Base-by-base conservation (phyloP, 2,329 filamentous ascomycete species). In the Boeremia lycopersici region DNA sequence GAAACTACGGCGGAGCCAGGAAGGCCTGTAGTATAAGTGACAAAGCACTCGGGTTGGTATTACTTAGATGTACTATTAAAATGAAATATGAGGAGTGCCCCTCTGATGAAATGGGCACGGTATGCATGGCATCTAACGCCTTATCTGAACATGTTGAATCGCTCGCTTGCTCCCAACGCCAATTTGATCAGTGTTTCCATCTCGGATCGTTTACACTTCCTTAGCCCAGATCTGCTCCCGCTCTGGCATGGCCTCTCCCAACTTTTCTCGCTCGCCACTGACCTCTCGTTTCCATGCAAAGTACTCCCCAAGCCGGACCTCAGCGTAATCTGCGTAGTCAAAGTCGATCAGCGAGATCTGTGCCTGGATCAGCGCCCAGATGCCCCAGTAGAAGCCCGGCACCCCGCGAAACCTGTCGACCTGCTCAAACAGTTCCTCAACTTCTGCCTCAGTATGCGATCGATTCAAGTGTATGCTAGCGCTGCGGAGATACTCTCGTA, bases 341-440 rank as follows among this genome's bases (percentile, higher is more conserved):
- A 99, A 99, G 72, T 97, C 90, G 67, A 99, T 99, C 61, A 93
- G 86, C 10, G 91, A 96, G 62, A 99, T 98, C 49, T 86, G 90
- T 2, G 93, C 90, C 79, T 99, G 95, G 62, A 99, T 98, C 60
- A 96, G 79, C 7, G 92, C 89, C 95, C 95, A 99, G 53, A 97
- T 91, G 23, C 95, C 95, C 93, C 86, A 89, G 70, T 86, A 89
- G 71, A 99, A 91, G 7, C 95, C 95, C 0, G 95, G 95, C 12
- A 97, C 84, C 38, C 93, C 95, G 40, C 95, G 85, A 78, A 90
- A 99, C 19, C 84, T 75, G 74, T 99, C 93, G 2, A 99, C 90
- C 73, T 98, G 92, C 4, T 84, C 79, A 71, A 87, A 86, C 17
- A 99, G 81, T 63, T 84, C 85, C 45, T 85, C 81, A 3, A 88